Conservation (phyloP, 768 basidiomycete genomes). For the Phallus indusiatus region DNA sequence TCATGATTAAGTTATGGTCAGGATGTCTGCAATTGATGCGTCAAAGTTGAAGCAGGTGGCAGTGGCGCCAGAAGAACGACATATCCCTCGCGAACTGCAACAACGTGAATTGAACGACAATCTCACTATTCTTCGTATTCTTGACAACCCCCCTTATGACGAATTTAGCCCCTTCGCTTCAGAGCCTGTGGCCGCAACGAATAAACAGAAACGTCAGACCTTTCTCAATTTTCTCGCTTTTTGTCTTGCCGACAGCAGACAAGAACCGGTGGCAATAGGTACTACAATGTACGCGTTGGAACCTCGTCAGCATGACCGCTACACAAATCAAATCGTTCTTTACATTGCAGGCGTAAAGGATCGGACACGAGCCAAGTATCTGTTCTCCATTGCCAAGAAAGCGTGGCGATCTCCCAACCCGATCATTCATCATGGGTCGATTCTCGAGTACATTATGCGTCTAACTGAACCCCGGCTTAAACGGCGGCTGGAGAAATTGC, state of each 20-base stretch:
- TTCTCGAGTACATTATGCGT: background rate
- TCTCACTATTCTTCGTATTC: constrained; percentile 5
- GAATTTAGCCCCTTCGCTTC: constrained; percentile 9
- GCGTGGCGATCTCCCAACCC: background rate
- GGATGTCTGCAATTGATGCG: background rate
- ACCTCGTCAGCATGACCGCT: background rate
- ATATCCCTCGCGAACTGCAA: background rate
- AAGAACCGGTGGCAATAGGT: background rate
- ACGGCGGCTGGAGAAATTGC: background rate
- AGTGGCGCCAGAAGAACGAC: background rate
- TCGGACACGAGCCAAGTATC: background rate
- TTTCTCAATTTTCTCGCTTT: constrained; percentile 8
- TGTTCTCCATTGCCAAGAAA: background rate
- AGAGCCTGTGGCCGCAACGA: background rate
- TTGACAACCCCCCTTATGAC: constrained; percentile 3
- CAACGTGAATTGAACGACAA: constrained; percentile 8
- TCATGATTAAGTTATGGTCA: background rate
- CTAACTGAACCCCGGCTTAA: background rate
- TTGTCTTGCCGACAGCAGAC: background rate
- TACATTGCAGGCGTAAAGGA: constrained; percentile 3
- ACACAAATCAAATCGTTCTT: background rate
- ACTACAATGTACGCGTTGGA: background rate
- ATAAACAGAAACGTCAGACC: background rate
- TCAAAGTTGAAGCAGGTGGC: background rate
- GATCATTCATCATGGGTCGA: background rate